phyloP scores from a whole-genome alignment of 495 filamentous ascomycete species.

The Arthonia radiata region DNA sequence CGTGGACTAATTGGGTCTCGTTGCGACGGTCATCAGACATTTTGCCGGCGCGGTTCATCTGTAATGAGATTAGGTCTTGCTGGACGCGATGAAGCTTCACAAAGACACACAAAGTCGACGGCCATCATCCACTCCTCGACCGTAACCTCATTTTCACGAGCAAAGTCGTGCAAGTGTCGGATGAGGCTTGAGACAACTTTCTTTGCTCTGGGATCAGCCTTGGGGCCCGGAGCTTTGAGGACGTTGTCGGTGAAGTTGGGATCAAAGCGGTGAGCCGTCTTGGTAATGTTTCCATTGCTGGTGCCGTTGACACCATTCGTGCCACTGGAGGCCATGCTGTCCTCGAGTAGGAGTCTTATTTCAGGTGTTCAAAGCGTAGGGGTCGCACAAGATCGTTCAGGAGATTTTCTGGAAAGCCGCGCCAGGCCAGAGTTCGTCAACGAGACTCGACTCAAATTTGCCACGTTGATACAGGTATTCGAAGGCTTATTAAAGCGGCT shows the following conservation, averaged over 20 bases:
- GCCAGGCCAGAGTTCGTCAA: too few relatives aligned
- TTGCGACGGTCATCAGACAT: slow-evolving; percentile 49
- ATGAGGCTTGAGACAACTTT: slow-evolving; percentile 28
- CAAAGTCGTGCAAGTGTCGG: slow-evolving; percentile 32
- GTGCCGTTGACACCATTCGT: not conserved
- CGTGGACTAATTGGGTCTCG: slow-evolving; percentile 45
- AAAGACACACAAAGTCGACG: slow-evolving; percentile 10
- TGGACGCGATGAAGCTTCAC: too few relatives aligned
- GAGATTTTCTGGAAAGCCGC: too few relatives aligned
- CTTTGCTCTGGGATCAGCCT: slow-evolving; percentile 29
- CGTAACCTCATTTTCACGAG: slow-evolving; percentile 31
- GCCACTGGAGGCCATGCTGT: slow-evolving; percentile 4
- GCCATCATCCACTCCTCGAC: slow-evolving; percentile 24
- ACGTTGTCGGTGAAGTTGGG: slow-evolving; percentile 42
- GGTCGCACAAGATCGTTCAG: too few relatives aligned
- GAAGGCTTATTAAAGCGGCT: too few relatives aligned
- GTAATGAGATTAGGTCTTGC: too few relatives aligned
- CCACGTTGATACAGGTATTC: too few relatives aligned
- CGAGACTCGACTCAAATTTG: too few relatives aligned
- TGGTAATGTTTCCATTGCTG: slow-evolving; percentile 1
- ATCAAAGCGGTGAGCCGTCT: slow-evolving; percentile 13
- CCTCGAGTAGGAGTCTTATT: too few relatives aligned
- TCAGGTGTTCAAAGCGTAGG: too few relatives aligned
- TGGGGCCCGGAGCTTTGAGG: slow-evolving; percentile 43
- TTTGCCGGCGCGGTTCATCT: slow-evolving; percentile 49